These are phyloP conservation scores for Fusarium nurragi DNA, from an alignment of 2,329 filamentous ascomycete genomes.

Conservation along the genomic window DNA sequence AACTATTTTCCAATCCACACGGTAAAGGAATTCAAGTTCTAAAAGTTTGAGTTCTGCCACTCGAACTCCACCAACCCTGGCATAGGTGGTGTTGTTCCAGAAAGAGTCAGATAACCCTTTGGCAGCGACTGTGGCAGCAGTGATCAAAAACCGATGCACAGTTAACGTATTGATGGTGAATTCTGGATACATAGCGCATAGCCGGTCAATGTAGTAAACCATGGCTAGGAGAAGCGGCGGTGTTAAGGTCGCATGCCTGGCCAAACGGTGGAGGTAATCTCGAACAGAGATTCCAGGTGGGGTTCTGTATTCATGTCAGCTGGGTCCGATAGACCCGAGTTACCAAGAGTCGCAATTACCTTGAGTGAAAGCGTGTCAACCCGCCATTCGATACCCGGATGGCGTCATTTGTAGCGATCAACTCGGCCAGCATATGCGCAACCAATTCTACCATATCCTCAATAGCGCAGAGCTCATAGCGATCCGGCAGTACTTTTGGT, in stretches of 20 bases:
- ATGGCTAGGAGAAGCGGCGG: constrained; percentile 96
- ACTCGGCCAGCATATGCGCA: constrained; percentile 92
- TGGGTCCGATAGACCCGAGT: constrained; percentile 1
- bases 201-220: constrained; percentile 97
- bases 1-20: constrained; percentile 96
- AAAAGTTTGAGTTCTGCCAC: constrained; percentile 88
- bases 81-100: constrained; percentile 98
- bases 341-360: constrained; percentile 59
- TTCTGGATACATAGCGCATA: constrained; percentile 90
- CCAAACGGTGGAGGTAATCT: constrained; percentile 92
- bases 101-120: constrained; percentile 97
- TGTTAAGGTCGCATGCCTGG: constrained; percentile 91
- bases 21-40: constrained; percentile 91
- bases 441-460: constrained; percentile 92
- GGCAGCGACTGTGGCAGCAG: constrained; percentile 91
- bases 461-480: constrained; percentile 83
- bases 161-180: constrained; percentile 98
- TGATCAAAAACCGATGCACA: constrained; percentile 96
- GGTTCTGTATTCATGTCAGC: constrained; percentile 55
- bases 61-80: constrained; percentile 90
- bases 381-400: constrained; percentile 77
- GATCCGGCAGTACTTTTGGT: constrained; percentile 70
- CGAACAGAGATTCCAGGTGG: constrained; percentile 91
- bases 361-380: constrained; percentile 93
- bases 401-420: constrained; percentile 94